A percentile compares a stretch with the other conserved stretches of the same genome.
Evolutionary conservation across 1,284 basidiomycete genomes (phyloP).

Genomic region (Porogramme epimiltina): DNA sequence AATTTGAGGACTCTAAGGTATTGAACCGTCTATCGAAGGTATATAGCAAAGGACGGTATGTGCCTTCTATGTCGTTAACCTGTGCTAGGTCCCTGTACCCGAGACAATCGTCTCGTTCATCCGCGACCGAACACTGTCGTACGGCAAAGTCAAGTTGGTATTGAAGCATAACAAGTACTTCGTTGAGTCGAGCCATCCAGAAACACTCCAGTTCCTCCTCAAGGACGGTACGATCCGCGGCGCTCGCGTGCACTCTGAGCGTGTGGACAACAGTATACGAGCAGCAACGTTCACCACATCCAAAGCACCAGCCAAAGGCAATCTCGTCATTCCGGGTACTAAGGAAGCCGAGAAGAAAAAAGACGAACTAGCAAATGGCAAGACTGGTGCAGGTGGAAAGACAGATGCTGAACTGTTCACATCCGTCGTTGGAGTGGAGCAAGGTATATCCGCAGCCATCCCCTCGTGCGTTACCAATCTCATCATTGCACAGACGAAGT

Average conservation of each 20-base stretch:
- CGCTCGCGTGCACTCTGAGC: constrained; percentile 70
- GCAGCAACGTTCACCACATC: constrained; percentile 82
- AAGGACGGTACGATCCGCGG: constrained; percentile 85
- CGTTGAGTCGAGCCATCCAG: constrained; percentile 92
- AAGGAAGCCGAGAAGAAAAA: constrained; percentile 70
- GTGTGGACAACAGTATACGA: constrained; percentile 69
- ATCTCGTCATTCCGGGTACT: constrained; percentile 85
- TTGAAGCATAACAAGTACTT: constrained; percentile 96
- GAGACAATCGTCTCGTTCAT: constrained; percentile 84
- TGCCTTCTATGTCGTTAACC: constrained; percentile 7
- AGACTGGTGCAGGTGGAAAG: constrained; percentile 32
- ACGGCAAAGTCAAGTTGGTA: constrained; percentile 96
- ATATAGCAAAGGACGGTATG: constrained; percentile 21
- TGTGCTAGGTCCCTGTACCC: constrained; percentile 81
- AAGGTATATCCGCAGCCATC: constrained; percentile 53
- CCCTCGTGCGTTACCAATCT: background rate
- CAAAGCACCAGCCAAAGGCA: constrained; percentile 80
- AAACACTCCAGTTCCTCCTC: constrained; percentile 84
- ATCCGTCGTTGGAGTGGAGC: constrained; percentile 90
- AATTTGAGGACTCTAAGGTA: constrained; percentile 51
- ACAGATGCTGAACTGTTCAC: constrained; percentile 82
- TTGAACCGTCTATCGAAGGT: constrained; percentile 88
- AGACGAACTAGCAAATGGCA: constrained; percentile 46
- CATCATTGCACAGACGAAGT: constrained; percentile 91
- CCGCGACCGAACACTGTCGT: constrained; percentile 87